Percentiles rank a stretch among this genome's conserved stretches.
Conservation (phyloP, 1,139 yeast species). For the Zhuliangozyma blackwelliae region DNA sequence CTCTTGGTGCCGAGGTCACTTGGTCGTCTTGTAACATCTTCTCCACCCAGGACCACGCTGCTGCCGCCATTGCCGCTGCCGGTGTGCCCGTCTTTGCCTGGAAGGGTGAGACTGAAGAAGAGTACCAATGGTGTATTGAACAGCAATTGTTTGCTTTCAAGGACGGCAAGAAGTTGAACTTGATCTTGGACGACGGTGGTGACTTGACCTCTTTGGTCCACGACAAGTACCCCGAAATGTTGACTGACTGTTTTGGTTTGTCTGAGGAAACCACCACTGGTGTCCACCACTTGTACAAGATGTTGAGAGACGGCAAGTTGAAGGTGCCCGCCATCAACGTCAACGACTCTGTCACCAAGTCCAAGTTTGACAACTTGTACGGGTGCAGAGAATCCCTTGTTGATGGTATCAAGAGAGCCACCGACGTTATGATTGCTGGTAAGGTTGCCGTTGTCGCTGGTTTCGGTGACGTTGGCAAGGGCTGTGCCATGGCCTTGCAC, state of each 20-base stretch:
- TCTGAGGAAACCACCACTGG: constrained; percentile 99
- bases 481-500: constrained; percentile 99
- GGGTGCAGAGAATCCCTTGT: constrained; percentile 99
- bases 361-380: constrained; percentile 98
- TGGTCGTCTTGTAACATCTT: constrained; percentile 99
- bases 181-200: constrained; percentile 99
- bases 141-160: constrained; percentile 99
- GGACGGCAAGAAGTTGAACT: constrained; percentile 92
- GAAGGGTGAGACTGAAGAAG: constrained; percentile 99
- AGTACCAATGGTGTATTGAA: constrained; percentile 99
- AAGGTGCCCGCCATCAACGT: constrained; percentile 99
- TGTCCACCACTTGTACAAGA: constrained; percentile 98
- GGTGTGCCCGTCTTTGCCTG: constrained; percentile 99
- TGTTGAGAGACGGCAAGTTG: constrained; percentile 83
- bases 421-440: constrained; percentile 99
- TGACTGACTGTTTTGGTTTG: constrained; percentile 90
- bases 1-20: constrained; percentile 99
- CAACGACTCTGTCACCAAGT: constrained; percentile 98
- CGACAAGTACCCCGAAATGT: constrained; percentile 97
- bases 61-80: constrained; percentile 99
- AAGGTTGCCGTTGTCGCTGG: constrained; percentile 99
- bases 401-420: constrained; percentile 99
- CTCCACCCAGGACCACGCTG: constrained; percentile 99
- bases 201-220: constrained; percentile 96
- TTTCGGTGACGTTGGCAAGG: constrained; percentile 99